phyloP scores from a whole-genome alignment of 1,284 basidiomycete species.

The Pascua sp. region DNA sequence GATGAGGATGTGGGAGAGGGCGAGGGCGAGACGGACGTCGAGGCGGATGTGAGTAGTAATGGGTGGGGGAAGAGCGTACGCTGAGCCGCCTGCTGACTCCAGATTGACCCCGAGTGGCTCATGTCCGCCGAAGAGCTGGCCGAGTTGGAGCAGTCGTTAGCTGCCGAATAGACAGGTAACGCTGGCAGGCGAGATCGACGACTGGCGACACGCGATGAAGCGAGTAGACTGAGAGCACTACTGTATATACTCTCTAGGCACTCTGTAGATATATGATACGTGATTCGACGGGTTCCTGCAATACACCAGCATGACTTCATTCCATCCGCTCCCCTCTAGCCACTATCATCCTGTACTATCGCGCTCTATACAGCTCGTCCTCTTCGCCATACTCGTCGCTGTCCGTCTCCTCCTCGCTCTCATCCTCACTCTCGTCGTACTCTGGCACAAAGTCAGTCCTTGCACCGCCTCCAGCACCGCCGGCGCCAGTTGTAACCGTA shows the following conservation, averaged over 20 bases:
- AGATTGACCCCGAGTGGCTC: slow-evolving; percentile 38
- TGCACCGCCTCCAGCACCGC: slow-evolving; percentile 17
- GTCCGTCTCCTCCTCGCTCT: slow-evolving; percentile 16
- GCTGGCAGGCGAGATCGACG: slow-evolving; percentile 27
- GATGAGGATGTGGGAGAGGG: neutral
- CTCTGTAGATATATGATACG: too few species aligned
- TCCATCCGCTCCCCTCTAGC: neutral
- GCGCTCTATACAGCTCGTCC: slow-evolving; percentile 1
- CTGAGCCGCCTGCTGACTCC: slow-evolving; percentile 21
- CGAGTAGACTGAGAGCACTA: slow-evolving; percentile 30
- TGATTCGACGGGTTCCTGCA: too few species aligned
- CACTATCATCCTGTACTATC: neutral
- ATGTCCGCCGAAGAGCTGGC: slow-evolving; percentile 34
- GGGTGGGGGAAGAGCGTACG: slow-evolving; percentile 29
- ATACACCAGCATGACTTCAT: neutral
- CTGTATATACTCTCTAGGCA: too few species aligned
- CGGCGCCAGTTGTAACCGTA: neutral
- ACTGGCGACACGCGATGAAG: slow-evolving; percentile 36
- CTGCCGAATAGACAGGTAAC: neutral
- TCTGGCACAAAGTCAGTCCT: slow-evolving; percentile 33
- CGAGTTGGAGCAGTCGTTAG: slow-evolving; percentile 26
- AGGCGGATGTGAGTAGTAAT: slow-evolving; percentile 15
- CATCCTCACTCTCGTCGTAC: slow-evolving; percentile 33
- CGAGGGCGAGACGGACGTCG: neutral
- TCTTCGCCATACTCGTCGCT: slow-evolving; percentile 7